phyloP scores from a whole-genome alignment of 331 rosid genomes.

The Prunus yedoensis region DNA sequence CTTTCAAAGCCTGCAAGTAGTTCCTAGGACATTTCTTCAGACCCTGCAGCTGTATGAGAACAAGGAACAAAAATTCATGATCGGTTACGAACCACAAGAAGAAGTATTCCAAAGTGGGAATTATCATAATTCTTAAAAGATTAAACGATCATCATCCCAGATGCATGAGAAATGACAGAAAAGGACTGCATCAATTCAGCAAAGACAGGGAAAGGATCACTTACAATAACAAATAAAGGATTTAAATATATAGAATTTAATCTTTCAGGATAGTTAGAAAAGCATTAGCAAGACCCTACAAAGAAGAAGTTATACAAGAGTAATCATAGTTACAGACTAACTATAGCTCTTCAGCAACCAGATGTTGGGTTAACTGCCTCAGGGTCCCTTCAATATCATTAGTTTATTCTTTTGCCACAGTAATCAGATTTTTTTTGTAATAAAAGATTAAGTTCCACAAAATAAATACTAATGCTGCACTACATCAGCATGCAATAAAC shows the following conservation, averaged over 20 bases:
- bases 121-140: neutral
- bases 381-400: constrained; percentile 80
- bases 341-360: constrained; percentile 92
- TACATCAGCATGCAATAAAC: constrained; percentile 25
- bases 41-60: constrained; percentile 65
- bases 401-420: constrained; percentile 72
- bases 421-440: constrained; percentile 59
- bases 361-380: constrained; percentile 59
- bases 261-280: neutral
- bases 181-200: neutral
- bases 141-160: neutral
- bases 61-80: neutral
- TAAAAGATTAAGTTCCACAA: constrained; percentile 43
- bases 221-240: constrained; percentile 1
- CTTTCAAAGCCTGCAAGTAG: too few species aligned
- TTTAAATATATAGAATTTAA: neutral
- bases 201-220: constrained; percentile 2
- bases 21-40: constrained; percentile 75
- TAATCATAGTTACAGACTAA: constrained; percentile 46
- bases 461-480: constrained; percentile 21
- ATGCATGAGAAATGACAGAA: neutral
- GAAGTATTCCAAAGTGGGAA: constrained; percentile 3
- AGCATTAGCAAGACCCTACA: constrained; percentile 6
- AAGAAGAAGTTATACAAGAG: neutral
- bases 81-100: neutral